A percentile compares a stretch with the other conserved stretches of the same genome.
Conservation (phyloP, 2,329 filamentous ascomycete genomes). For the Aplosporella prunicola region DNA sequence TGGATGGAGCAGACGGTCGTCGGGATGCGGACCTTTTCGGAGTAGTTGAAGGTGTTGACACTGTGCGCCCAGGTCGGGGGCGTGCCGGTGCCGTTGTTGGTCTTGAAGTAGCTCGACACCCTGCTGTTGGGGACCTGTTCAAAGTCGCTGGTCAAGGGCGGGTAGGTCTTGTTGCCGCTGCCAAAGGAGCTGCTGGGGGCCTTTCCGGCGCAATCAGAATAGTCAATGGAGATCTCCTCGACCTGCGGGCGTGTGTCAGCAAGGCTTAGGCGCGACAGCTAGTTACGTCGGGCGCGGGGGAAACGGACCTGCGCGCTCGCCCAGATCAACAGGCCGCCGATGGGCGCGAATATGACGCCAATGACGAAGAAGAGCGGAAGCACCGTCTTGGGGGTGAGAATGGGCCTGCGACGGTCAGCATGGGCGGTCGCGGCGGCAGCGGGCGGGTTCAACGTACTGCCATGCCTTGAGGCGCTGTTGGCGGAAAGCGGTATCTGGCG, state of each 20-base stretch:
- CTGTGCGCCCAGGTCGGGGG: slow-evolving; percentile 26
- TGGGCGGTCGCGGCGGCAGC: slow-evolving; percentile 1
- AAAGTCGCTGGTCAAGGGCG: slow-evolving; percentile 24
- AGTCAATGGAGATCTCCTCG: slow-evolving; percentile 84
- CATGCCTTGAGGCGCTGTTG: slow-evolving; percentile 97
- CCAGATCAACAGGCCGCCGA: slow-evolving; percentile 78
- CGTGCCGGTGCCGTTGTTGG: slow-evolving; percentile 32
- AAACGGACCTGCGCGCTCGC: slow-evolving; percentile 64
- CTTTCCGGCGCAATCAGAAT: slow-evolving; percentile 61
- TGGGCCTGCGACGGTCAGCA: slow-evolving; percentile 57
- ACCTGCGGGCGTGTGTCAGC: slow-evolving; percentile 48
- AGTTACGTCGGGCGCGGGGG: not conserved
- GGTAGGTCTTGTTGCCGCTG: slow-evolving; percentile 14
- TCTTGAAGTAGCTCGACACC: slow-evolving; percentile 64
- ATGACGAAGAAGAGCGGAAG: slow-evolving; percentile 84
- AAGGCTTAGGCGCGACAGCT: not conserved
- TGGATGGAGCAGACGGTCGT: slow-evolving; percentile 58
- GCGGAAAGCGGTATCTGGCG: slow-evolving; percentile 81
- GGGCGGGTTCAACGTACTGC: slow-evolving; percentile 58
- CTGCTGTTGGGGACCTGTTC: slow-evolving; percentile 46
- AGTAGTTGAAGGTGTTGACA: slow-evolving; percentile 29
- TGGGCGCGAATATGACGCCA: slow-evolving; percentile 85
- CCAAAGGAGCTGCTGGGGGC: slow-evolving; percentile 40
- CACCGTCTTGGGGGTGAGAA: slow-evolving; percentile 89
- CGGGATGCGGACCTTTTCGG: slow-evolving; percentile 8